Percentiles rank a stretch among this genome's conserved stretches.
These are phyloP conservation scores for Xerocomus nothofagi DNA, from an alignment of 1,284 basidiomycete species.

Conservation along the genomic window DNA sequence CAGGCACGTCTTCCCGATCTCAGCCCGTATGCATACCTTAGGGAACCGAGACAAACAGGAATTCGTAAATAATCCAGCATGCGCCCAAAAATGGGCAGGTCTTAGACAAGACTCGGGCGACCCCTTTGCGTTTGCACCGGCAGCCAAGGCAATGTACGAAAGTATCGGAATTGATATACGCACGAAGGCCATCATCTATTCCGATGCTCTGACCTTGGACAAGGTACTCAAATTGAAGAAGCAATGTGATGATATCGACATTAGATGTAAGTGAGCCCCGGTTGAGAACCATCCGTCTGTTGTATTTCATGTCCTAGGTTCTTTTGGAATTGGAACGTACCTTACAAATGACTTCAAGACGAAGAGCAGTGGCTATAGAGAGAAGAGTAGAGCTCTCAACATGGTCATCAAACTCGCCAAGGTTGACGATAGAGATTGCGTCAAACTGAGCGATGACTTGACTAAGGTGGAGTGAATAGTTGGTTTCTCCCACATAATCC, in stretches of 20 bases:
- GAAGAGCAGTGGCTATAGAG: slow-evolving; percentile 50
- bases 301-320: slow-evolving; percentile 39
- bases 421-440: slow-evolving; percentile 72
- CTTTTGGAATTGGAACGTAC: slow-evolving; percentile 91
- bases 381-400: slow-evolving; percentile 80
- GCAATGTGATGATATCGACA: slow-evolving; percentile 73
- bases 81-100: slow-evolving; percentile 72
- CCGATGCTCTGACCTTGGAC: slow-evolving; percentile 75
- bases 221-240: slow-evolving; percentile 69
- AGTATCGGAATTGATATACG: slow-evolving; percentile 62
- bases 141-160: slow-evolving; percentile 70
- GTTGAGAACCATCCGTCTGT: neutral
- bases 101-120: slow-evolving; percentile 94
- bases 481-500: neutral
- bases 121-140: slow-evolving; percentile 73
- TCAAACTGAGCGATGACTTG: slow-evolving; percentile 92
- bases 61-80: slow-evolving; percentile 57
- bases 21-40: neutral
- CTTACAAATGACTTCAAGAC: slow-evolving; percentile 85
- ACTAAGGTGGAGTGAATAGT: slow-evolving; percentile 61
- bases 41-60: slow-evolving; percentile 43
- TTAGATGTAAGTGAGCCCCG: slow-evolving; percentile 54
- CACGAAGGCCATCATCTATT: slow-evolving; percentile 78
- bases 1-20: slow-evolving; percentile 42
- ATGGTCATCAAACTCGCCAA: slow-evolving; percentile 90